Evolutionary conservation across 257 asterid species (phyloP).

Genomic region (Jacaranda copaia): DNA sequence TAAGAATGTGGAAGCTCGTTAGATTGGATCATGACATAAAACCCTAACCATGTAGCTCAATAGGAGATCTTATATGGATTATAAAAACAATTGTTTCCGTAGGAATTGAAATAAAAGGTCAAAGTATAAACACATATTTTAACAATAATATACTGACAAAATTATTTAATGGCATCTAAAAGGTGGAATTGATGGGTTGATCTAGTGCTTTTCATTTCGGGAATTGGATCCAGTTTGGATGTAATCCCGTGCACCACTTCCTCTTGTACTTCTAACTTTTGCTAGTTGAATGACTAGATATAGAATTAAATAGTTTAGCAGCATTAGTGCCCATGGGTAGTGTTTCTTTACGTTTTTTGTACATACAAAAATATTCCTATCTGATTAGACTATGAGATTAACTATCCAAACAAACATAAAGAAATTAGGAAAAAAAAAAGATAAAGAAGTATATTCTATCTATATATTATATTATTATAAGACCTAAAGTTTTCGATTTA

Average conservation of each 20-base stretch:
- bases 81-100: neutral
- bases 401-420: too few species aligned
- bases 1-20: conserved; percentile 20
- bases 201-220: conserved; percentile 16
- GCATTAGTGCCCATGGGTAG: neutral
- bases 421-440: too few species aligned
- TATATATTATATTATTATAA: too few species aligned
- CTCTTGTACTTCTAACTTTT: neutral
- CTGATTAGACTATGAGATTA: too few species aligned
- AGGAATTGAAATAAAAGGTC: neutral
- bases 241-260: neutral
- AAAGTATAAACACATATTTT: neutral
- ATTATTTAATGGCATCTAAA: neutral
- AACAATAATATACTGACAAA: neutral
- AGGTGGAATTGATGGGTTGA: neutral
- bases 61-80: neutral
- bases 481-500: too few species aligned
- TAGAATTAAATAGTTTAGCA: neutral
- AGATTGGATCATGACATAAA: conserved; percentile 5
- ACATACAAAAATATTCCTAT: too few species aligned
- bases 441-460: too few species aligned
- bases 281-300: neutral
- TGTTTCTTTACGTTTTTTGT: too few species aligned
- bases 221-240: conserved; percentile 15
- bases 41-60: conserved; percentile 8